These are phyloP conservation scores for Beta macrorhiza DNA, from an alignment of 179 eudicot species.

Conservation along the genomic window DNA sequence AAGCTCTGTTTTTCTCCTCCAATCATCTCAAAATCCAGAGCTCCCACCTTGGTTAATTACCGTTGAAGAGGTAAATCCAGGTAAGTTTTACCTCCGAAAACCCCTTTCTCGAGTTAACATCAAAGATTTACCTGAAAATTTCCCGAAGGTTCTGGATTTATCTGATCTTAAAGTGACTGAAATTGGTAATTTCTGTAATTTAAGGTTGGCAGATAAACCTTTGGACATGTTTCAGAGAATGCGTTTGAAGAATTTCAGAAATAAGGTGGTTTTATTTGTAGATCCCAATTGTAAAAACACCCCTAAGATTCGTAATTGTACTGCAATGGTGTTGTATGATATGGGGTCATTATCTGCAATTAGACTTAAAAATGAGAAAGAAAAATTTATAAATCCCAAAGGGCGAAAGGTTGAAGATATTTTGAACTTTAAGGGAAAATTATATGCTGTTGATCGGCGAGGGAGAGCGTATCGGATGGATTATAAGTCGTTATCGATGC, in stretches of 20 bases:
- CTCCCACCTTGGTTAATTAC: conserved; percentile 6
- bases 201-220: neutral
- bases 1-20: neutral
- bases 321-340: neutral
- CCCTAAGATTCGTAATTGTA: neutral
- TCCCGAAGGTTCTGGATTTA: neutral
- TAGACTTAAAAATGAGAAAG: neutral
- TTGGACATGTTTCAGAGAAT: neutral
- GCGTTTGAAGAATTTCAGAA: neutral
- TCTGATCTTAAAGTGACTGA: neutral
- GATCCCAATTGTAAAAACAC: neutral
- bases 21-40: neutral
- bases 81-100: neutral
- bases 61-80: conserved; percentile 7
- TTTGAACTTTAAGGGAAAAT: neutral
- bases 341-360: neutral
- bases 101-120: conserved; percentile 1
- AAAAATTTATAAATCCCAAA: neutral
- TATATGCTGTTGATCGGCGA: neutral
- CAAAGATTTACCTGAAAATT: neutral
- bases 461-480: neutral
- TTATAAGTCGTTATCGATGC: neutral
- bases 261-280: neutral
- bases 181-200: neutral
- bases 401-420: neutral